Conservation (phyloP, 331 rosid genomes). For the Ulmus americana region DNA sequence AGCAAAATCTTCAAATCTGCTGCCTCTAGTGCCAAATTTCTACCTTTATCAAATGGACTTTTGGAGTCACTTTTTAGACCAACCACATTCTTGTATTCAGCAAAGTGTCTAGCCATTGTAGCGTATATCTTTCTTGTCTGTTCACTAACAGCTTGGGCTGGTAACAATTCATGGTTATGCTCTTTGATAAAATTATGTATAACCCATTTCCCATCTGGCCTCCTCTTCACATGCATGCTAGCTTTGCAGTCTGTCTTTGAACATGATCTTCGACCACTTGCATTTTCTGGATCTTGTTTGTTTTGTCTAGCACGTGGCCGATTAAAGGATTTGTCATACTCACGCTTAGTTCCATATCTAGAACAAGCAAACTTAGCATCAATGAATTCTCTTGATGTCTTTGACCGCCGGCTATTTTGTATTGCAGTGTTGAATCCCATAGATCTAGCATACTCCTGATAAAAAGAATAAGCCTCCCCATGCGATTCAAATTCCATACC, state of each 20-base stretch:
- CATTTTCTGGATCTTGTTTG: constrained; percentile 84
- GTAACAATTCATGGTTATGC: constrained; percentile 91
- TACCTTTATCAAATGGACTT: constrained; percentile 69
- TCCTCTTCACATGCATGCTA: constrained; percentile 95
- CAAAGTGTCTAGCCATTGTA: constrained; percentile 96
- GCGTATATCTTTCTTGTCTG: constrained; percentile 95
- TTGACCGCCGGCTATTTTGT: constrained; percentile 95
- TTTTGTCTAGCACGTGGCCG: constrained; percentile 81
- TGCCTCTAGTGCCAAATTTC: constrained; percentile 64
- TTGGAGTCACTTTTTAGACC: constrained; percentile 73
- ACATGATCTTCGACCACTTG: constrained; percentile 84
- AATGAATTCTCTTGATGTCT: constrained; percentile 90
- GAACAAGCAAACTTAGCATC: constrained; percentile 99
- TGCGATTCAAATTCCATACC: constrained; percentile 99
- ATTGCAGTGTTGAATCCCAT: constrained; percentile 95
- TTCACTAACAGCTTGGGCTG: constrained; percentile 98
- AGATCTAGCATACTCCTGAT: constrained; percentile 97
- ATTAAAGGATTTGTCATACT: constrained; percentile 74
- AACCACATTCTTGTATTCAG: constrained; percentile 85
- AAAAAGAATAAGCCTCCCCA: constrained; percentile 89
- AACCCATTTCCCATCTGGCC: constrained; percentile 93
- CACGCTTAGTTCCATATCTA: constrained; percentile 93
- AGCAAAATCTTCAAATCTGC: constrained; percentile 71
- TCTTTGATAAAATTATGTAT: constrained; percentile 89
- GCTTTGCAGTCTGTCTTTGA: constrained; percentile 97